phyloP scores from a whole-genome alignment of 2,329 filamentous ascomycete genomes.

The Diaporthe nobilis region DNA sequence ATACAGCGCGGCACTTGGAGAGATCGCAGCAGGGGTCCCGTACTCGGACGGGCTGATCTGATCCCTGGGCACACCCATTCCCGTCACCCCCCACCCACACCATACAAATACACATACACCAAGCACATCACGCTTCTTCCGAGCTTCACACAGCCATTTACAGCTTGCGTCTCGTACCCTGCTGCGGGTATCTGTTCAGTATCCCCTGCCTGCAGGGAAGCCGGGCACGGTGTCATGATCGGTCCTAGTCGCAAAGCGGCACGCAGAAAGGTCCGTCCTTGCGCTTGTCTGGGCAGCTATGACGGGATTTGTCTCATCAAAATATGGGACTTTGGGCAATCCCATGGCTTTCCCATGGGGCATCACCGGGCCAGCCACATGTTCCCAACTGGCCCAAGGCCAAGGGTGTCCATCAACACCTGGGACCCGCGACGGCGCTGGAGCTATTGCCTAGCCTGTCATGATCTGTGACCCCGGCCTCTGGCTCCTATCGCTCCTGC shows the following conservation, averaged over 20 bases:
- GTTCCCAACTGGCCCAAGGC: slow-evolving; percentile 13
- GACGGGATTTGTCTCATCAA: slow-evolving; percentile 30
- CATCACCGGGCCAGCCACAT: slow-evolving; percentile 27
- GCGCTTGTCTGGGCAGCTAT: slow-evolving; percentile 14
- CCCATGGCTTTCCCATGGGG: slow-evolving; percentile 25
- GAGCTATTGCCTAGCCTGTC: slow-evolving; percentile 4
- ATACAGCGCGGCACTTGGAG: slow-evolving; percentile 23
- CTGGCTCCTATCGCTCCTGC: neutral
- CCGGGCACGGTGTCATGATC: slow-evolving; percentile 26
- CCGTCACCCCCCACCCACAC: slow-evolving; percentile 22
- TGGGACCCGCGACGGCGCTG: slow-evolving; percentile 21
- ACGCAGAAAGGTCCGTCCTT: slow-evolving; percentile 4
- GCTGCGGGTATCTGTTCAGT: neutral
- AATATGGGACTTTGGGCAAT: slow-evolving; percentile 33
- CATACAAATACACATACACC: neutral
- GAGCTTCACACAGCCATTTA: slow-evolving; percentile 18
- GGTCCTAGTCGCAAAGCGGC: slow-evolving; percentile 7
- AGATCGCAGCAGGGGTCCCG: slow-evolving; percentile 28
- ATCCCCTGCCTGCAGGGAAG: neutral
- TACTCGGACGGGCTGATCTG: slow-evolving; percentile 4
- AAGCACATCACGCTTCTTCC: slow-evolving; percentile 20
- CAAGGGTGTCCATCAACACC: slow-evolving; percentile 1
- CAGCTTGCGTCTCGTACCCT: slow-evolving; percentile 13
- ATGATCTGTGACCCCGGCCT: neutral
- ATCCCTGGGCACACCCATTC: slow-evolving; percentile 22